Base-by-base conservation (phyloP, 371 early-diverging fungal species). In the Actinomortierella ambigua region DNA sequence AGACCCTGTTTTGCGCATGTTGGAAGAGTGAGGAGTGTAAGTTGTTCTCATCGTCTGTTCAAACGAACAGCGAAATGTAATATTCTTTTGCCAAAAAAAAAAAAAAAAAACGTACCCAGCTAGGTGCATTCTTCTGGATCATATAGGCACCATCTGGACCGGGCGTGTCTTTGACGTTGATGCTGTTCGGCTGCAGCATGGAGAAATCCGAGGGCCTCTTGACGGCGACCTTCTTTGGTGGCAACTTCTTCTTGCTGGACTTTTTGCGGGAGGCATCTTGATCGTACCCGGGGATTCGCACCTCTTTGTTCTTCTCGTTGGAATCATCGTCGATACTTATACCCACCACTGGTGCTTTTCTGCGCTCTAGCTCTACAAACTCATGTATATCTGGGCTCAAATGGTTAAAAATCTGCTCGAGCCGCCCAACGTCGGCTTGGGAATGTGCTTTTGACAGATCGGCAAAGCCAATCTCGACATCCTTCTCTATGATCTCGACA, bases 1-100 rank as follows among this genome's bases (percentile, higher is more conserved):
- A 88, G 34, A 8, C 88, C 87, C 88, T 88, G 26, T 26, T n/a
- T 13, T 50, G 24, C 4, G 44, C 15, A 44, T 44, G 44, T 44
- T 13, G 44, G 44, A 44, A 6, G 13, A 20, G 20, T n/a, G 44
- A 44, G 13, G 44, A 44, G 13, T 15, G 20, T n/a, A n/a, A n/a
- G n/a, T n/a, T n/a, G n/a, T n/a, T n/a, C n/a, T n/a, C n/a, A n/a
- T n/a, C n/a, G n/a, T n/a, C n/a, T n/a, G n/a, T n/a, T n/a, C n/a
- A n/a, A n/a, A n/a, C n/a, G n/a, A n/a, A n/a, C n/a, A n/a, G n/a
- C n/a, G n/a, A n/a, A n/a, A n/a, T n/a, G n/a, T n/a, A n/a, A n/a
- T n/a, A n/a, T n/a, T n/a, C n/a, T n/a, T n/a, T n/a, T n/a, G 11
- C 34, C 34, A 34, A 6, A 34, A 34, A 34, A 34, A 34, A 34